Base-by-base conservation (phyloP, 225 moss, liverwort and hornwort genomes). In the Bryoerythrophyllum caledonicum region DNA sequence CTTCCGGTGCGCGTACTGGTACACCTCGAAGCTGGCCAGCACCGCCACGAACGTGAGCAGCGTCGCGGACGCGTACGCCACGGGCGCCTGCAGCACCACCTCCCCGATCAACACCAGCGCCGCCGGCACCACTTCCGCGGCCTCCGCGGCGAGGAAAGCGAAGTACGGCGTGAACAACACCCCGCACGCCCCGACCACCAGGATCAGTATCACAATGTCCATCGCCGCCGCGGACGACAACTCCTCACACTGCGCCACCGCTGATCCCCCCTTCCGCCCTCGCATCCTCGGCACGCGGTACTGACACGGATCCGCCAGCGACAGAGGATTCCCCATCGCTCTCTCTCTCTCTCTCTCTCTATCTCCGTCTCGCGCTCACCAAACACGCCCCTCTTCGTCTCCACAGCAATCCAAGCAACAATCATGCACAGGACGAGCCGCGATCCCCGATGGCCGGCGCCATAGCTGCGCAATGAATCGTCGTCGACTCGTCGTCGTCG, bases 81-180 rank as follows among this genome's bases (percentile, higher is more conserved):
- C 76, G 2, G 91, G 93, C 30, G 93, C 93, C 73, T 93, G 93
- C n/a, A 89, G 82, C 48, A 93, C 87, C 35, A 93, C 87, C 51
- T 93, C 93, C 43, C 91, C 89, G 25, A 93, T 86, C 62, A 93
- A 66, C 16, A 93, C 61, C 61, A 91, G 82, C 4, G 89, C 88
- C 2, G 82, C 85, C 0, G 93, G 93, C 32, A 93, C 81, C 19
- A 93, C 78, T 68, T 90, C 87, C 17, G 74, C 87, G 7, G 87
- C 89, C 73, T 91, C 91, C 8, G 76, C 74, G 21, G 76, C 87
- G 1, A 93, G 84, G 38, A 84, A 93, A 20, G 85, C 78, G 10
- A 93, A 91, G 74, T 93, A 93, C 0, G 93, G 93, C 17, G 87
- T 93, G 79, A 91, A 89, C 23, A 93, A 82, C 49, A 93, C 84